Percentiles rank a stretch among this genome's conserved stretches.
phyloP scores from a whole-genome alignment of 2,329 filamentous ascomycete species.

The Colletotrichum simmondsii region DNA sequence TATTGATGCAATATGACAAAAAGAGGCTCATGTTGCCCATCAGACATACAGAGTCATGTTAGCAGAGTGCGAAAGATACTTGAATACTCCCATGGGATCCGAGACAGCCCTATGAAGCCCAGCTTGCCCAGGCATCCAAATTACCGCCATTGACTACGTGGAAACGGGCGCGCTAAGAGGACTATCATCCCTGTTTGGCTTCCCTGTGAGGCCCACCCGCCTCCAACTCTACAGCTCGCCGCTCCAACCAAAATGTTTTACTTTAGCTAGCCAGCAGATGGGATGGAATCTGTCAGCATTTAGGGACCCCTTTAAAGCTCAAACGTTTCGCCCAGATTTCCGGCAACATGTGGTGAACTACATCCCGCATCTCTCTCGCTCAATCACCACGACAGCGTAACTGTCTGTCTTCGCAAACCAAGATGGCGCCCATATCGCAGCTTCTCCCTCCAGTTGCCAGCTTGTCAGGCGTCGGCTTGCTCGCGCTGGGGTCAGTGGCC shows the following conservation, averaged over 20 bases:
- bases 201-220: not conserved
- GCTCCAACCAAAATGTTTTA: not conserved
- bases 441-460: conserved; percentile 1
- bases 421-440: conserved; percentile 9
- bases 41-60: not conserved
- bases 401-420: not conserved
- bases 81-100: too few relatives aligned
- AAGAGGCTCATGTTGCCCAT: not conserved
- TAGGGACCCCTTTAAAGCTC: not conserved
- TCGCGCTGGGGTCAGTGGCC: conserved; percentile 15
- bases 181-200: conserved; percentile 8
- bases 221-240: not conserved
- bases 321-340: not conserved
- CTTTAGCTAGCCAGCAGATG: not conserved
- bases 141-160: not conserved
- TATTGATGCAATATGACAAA: not conserved
- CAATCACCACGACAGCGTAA: not conserved
- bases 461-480: conserved; percentile 8
- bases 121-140: not conserved
- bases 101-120: not conserved
- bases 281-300: not conserved
- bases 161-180: not conserved
- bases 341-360: not conserved
- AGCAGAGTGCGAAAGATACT: too few relatives aligned
- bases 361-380: not conserved